Conservation (phyloP, 2,329 filamentous ascomycete genomes). For the Boeremia lycopersici region DNA sequence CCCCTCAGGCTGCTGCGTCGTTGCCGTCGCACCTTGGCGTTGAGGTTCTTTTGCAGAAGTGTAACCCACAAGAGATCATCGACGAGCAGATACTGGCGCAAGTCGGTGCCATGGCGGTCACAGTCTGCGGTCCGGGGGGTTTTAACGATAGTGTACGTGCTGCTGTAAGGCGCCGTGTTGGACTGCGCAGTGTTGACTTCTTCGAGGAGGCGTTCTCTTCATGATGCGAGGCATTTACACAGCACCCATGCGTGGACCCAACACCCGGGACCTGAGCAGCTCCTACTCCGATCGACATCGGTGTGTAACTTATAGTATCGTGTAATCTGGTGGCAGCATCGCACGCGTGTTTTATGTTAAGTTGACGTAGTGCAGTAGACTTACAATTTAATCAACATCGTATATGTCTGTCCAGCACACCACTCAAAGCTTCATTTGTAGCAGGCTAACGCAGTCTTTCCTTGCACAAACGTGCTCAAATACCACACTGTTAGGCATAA, state of each 20-base stretch:
- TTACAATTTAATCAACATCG: too few relatives aligned
- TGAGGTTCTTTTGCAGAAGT: constrained; percentile 83
- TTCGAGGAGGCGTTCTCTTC: constrained; percentile 74
- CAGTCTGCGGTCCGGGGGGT: constrained; percentile 73
- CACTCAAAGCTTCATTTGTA: too few relatives aligned
- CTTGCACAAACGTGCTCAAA: too few relatives aligned
- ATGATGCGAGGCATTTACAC: background rate
- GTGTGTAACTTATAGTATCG: too few relatives aligned
- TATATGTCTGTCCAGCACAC: too few relatives aligned
- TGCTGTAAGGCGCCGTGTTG: constrained; percentile 67
- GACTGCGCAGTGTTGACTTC: constrained; percentile 70
- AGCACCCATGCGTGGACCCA: background rate
- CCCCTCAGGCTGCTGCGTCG: constrained; percentile 72
- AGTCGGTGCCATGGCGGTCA: constrained; percentile 83
- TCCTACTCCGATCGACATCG: too few relatives aligned
- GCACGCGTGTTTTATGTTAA: too few relatives aligned
- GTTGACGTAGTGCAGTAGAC: too few relatives aligned
- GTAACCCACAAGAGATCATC: constrained; percentile 75
- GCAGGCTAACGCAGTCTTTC: too few relatives aligned
- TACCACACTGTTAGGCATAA: too few relatives aligned
- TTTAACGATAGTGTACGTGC: constrained; percentile 73
- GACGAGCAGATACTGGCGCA: constrained; percentile 77
- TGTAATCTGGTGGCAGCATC: too few relatives aligned
- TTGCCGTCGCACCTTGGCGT: constrained; percentile 61
- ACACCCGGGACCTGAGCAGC: background rate